Evolutionary conservation across 805 yeast genomes (phyloP).

Genomic region (Cyberlindnera lachancei): DNA sequence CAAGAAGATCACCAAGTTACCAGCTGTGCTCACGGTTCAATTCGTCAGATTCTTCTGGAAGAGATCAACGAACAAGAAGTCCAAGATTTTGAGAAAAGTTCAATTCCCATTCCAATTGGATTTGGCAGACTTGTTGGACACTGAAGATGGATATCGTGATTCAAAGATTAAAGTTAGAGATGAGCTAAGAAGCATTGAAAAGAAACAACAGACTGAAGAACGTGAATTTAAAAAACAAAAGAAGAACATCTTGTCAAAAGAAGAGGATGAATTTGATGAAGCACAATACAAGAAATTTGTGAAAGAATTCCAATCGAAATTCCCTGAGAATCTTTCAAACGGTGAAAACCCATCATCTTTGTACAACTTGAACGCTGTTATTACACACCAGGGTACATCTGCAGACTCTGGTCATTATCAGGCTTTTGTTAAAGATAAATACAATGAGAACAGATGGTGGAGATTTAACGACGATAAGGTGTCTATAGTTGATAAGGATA

Average conservation of each 20-base stretch:
- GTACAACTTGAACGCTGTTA: conserved; percentile 73
- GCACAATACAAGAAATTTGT: conserved; percentile 43
- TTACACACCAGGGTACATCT: conserved; percentile 91
- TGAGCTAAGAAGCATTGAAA: conserved; percentile 65
- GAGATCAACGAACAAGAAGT: conserved; percentile 80
- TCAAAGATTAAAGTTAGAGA: conserved; percentile 71
- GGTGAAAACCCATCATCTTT: conserved; percentile 85
- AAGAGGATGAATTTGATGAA: conserved; percentile 44
- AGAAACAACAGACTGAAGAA: conserved; percentile 61
- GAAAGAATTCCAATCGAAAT: conserved; percentile 34
- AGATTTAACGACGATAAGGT: conserved; percentile 92
- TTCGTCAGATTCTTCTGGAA: conserved; percentile 96
- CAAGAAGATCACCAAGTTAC: conserved; percentile 62
- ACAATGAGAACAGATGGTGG: conserved; percentile 83
- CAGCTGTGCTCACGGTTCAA: conserved; percentile 82
- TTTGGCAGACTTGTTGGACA: conserved; percentile 72
- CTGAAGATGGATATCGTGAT: conserved; percentile 66
- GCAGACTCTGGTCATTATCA: conserved; percentile 98
- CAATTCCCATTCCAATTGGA: conserved; percentile 93
- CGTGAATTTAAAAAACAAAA: conserved; percentile 63
- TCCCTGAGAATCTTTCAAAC: conserved; percentile 38
- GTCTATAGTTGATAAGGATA: conserved; percentile 65
- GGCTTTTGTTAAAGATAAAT: conserved; percentile 70
- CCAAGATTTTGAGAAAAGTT: conserved; percentile 90
- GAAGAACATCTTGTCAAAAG: conserved; percentile 35